Conservation (phyloP, 768 basidiomycete species). For the Tubosaeta sp. region DNA sequence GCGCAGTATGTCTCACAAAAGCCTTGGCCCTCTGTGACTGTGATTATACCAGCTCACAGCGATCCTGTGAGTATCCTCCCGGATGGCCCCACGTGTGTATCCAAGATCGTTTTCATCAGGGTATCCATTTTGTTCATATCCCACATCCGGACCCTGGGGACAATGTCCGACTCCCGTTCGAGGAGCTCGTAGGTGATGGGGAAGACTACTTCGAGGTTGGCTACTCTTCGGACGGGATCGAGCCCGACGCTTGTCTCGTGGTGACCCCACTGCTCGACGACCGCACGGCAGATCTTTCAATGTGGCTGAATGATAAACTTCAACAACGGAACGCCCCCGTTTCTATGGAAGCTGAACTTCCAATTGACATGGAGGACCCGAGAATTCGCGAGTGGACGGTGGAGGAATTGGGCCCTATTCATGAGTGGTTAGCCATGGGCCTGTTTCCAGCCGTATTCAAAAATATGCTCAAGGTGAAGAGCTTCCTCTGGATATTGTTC, state of each 20-base stretch:
- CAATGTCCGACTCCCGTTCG: slow-evolving; percentile 17
- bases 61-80: slow-evolving; percentile 17
- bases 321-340: slow-evolving; percentile 17
- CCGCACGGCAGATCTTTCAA: slow-evolving; percentile 33
- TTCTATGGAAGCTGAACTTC: slow-evolving; percentile 16
- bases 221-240: slow-evolving; percentile 10
- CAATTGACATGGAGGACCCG: slow-evolving; percentile 30
- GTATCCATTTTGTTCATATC: slow-evolving; percentile 26
- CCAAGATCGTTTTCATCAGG: slow-evolving; percentile 11
- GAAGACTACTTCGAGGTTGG: slow-evolving; percentile 22
- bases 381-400: slow-evolving; percentile 39
- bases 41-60: slow-evolving; percentile 26
- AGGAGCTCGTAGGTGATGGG: slow-evolving; percentile 16
- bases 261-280: slow-evolving; percentile 20
- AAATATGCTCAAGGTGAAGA: slow-evolving; percentile 24
- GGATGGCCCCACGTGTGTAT: background rate
- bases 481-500: background rate
- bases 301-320: slow-evolving; percentile 28
- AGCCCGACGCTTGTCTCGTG: slow-evolving; percentile 12
- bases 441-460: slow-evolving; percentile 24
- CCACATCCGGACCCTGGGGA: slow-evolving; percentile 16
- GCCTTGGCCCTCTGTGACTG: slow-evolving; percentile 27
- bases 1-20: slow-evolving; percentile 41
- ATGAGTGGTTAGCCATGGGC: slow-evolving; percentile 37
- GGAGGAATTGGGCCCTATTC: slow-evolving; percentile 33